Evolutionary conservation across 2,329 filamentous ascomycete species (phyloP).

Genomic region (Aspergillus oerlinghausenensis): DNA sequence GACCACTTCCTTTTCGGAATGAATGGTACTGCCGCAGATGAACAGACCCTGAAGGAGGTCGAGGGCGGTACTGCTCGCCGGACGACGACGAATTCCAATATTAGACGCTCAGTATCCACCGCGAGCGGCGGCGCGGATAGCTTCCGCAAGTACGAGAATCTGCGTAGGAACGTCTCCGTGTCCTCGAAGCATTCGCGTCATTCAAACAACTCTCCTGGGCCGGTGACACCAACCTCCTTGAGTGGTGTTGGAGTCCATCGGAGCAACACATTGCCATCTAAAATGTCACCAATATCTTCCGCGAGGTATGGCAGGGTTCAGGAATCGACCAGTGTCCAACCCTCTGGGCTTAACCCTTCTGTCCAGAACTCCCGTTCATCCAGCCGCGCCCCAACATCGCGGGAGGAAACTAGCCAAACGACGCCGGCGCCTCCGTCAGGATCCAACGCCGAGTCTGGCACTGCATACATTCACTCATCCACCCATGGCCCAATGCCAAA

Average conservation of each 20-base stretch:
- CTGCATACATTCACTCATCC: conserved; percentile 27
- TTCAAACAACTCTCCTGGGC: conserved; percentile 67
- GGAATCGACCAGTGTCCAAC: conserved; percentile 47
- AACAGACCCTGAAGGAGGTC: conserved; percentile 63
- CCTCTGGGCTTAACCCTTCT: conserved; percentile 28
- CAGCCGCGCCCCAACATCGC: conserved; percentile 23
- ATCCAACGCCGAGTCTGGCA: conserved; percentile 12
- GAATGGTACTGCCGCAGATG: conserved; percentile 97
- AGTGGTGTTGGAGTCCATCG: conserved; percentile 58
- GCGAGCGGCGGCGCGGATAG: conserved; percentile 87
- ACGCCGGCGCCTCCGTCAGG: conserved; percentile 6
- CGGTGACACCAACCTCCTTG: conserved; percentile 55
- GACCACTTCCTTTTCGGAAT: conserved; percentile 98
- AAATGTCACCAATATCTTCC: conserved; percentile 70
- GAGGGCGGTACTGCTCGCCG: conserved; percentile 60
- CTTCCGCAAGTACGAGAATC: conserved; percentile 68
- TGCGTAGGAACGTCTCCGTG: conserved; percentile 85
- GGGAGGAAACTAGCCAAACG: conserved; percentile 13
- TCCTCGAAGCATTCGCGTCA: conserved; percentile 81
- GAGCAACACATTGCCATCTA: conserved; percentile 92
- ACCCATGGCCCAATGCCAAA: conserved; percentile 30
- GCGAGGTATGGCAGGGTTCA: conserved; percentile 61
- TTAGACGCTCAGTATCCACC: conserved; percentile 76
- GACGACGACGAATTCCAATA: conserved; percentile 45
- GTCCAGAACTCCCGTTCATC: conserved; percentile 27